phyloP scores from a whole-genome alignment of 2,329 filamentous ascomycete species.

The Exophiala calicioides region DNA sequence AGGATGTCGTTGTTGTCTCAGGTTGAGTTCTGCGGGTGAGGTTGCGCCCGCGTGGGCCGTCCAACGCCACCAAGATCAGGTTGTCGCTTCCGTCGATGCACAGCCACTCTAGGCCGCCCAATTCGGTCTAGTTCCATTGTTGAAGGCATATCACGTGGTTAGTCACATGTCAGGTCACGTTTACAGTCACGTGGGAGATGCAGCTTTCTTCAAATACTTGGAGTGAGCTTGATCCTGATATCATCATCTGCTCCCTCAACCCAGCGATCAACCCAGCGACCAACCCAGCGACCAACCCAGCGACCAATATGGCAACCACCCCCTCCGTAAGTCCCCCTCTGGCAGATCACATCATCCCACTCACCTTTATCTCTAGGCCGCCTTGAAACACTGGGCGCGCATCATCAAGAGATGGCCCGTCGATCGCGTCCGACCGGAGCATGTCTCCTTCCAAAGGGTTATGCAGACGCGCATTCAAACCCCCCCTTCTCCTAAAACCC shows the following conservation, averaged over 20 bases:
- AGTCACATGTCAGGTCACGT: too few relatives aligned
- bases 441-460: slow-evolving; percentile 45
- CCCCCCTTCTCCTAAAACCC: slow-evolving; percentile 17
- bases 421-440: slow-evolving; percentile 46
- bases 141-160: too few relatives aligned
- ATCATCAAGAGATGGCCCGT: slow-evolving; percentile 48
- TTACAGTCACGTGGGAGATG: too few relatives aligned
- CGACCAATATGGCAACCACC: slow-evolving; percentile 32
- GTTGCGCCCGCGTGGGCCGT: neutral
- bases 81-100: too few relatives aligned
- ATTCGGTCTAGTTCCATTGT: too few relatives aligned
- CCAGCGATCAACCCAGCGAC: too few relatives aligned
- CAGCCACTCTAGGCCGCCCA: too few relatives aligned
- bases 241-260: too few relatives aligned
- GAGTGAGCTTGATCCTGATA: too few relatives aligned
- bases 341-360: neutral
- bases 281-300: neutral
- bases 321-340: slow-evolving; percentile 32
- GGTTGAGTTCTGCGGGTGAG: too few relatives aligned
- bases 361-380: slow-evolving; percentile 26
- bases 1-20: slow-evolving; percentile 8
- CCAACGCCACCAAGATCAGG: too few relatives aligned
- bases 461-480: slow-evolving; percentile 29
- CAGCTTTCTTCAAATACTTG: too few relatives aligned
- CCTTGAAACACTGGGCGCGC: slow-evolving; percentile 42